Evolutionary conservation across 495 filamentous ascomycete genomes (phyloP).

Genomic region (Aspergillus olivimuriae): DNA sequence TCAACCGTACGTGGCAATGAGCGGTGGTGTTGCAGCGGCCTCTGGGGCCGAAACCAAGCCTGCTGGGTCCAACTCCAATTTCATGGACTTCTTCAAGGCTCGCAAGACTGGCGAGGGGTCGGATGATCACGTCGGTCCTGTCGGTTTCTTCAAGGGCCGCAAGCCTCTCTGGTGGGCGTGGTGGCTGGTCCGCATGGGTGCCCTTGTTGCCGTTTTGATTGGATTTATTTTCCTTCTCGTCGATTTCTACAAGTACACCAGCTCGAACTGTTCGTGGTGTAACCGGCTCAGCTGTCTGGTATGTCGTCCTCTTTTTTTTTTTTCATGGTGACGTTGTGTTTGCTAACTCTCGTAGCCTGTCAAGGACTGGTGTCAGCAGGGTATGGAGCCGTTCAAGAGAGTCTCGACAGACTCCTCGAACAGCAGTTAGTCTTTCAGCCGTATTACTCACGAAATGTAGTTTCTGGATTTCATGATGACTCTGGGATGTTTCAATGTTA

Average conservation of each 20-base stretch:
- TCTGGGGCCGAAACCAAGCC: conserved; percentile 21
- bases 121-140: conserved; percentile 47
- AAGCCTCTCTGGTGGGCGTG: conserved; percentile 95
- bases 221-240: conserved; percentile 79
- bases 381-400: conserved; percentile 36
- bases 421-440: conserved; percentile 5
- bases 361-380: conserved; percentile 72
- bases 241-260: conserved; percentile 79
- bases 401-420: conserved; percentile 8
- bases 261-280: conserved; percentile 77
- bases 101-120: conserved; percentile 21
- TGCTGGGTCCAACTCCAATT: conserved; percentile 10
- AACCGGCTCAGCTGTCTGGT: conserved; percentile 90
- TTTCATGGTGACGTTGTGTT: not conserved
- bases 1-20: conserved; percentile 62
- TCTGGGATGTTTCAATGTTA: too few species aligned
- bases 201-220: conserved; percentile 70
- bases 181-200: conserved; percentile 82
- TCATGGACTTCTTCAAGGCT: conserved; percentile 33
- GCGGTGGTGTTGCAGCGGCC: conserved; percentile 25
- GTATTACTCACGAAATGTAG: too few species aligned
- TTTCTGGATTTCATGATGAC: too few species aligned
- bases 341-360: conserved; percentile 51
- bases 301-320: conserved; percentile 37
- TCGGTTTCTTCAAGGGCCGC: conserved; percentile 84